A percentile compares a stretch with the other conserved stretches of the same genome.
phyloP scores from a whole-genome alignment of 306 rosid genomes.

The Prunus dulcis region DNA sequence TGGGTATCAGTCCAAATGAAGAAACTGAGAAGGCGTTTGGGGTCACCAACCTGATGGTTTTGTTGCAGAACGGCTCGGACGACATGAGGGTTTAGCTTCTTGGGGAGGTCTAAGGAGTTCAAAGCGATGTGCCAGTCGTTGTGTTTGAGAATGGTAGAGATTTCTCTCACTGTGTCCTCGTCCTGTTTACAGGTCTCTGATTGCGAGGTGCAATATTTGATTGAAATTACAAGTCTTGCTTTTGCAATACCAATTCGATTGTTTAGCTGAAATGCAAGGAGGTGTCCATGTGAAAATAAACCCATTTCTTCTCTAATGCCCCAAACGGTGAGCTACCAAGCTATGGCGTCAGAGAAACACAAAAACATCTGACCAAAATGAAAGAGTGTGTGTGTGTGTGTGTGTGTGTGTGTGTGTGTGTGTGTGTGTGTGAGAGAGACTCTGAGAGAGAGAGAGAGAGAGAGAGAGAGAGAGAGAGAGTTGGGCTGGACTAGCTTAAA shows the following conservation, averaged over 20 bases:
- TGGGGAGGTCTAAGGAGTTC: constrained; percentile 17
- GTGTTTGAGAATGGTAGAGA: constrained; percentile 35
- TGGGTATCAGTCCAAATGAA: constrained; percentile 45
- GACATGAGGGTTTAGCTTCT: constrained; percentile 40
- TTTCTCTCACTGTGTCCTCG: constrained; percentile 31
- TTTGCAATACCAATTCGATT: constrained; percentile 2
- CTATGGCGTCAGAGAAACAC: not conserved
- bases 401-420: not conserved
- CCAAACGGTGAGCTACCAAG: not conserved
- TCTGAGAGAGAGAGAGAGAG: not conserved
- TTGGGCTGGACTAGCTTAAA: not conserved
- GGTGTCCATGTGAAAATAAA: not conserved
- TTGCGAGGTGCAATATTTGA: constrained; percentile 22
- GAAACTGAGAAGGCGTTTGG: constrained; percentile 40
- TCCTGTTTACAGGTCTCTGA: constrained; percentile 1
- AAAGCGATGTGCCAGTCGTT: constrained; percentile 34
- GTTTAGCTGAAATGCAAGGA: constrained; percentile 1
- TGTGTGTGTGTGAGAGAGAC: accelerated
- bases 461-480: not conserved
- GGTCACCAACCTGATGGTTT: constrained; percentile 27
- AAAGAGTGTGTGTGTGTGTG: not conserved
- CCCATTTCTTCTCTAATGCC: constrained; percentile 1
- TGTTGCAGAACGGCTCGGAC: constrained; percentile 35
- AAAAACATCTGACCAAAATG: not conserved
- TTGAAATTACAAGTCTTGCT: not conserved